These are phyloP conservation scores for Daldinia grandis DNA, from an alignment of 495 filamentous ascomycete genomes.

Conservation along the genomic window DNA sequence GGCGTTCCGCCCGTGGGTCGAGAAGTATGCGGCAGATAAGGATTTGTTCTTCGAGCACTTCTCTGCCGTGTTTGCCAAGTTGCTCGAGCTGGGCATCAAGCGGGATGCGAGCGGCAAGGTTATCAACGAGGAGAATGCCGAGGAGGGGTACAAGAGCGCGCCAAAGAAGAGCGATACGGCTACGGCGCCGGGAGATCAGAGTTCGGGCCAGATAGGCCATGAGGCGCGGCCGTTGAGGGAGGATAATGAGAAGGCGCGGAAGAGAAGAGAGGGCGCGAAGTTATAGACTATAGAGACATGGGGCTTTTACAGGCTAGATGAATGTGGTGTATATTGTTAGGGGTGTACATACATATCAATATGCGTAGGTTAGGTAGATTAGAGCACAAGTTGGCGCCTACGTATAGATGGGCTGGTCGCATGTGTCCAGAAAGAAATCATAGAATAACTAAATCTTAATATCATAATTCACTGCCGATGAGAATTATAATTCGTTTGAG, in stretches of 20 bases:
- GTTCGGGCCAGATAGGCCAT: conserved; percentile 29
- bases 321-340: background rate
- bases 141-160: conserved; percentile 64
- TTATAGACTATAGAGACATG: conserved; percentile 13
- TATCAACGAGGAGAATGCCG: conserved; percentile 61
- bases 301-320: conserved; percentile 4
- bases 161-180: conserved; percentile 65
- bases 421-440: background rate
- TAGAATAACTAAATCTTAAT: conserved; percentile 15
- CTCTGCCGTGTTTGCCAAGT: conserved; percentile 66
- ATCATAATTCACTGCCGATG: background rate
- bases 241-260: conserved; percentile 39
- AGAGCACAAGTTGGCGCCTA: background rate
- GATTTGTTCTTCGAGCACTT: conserved; percentile 70
- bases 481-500: background rate
- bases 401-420: background rate
- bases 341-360: background rate
- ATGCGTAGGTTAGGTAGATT: background rate
- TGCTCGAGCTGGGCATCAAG: conserved; percentile 67
- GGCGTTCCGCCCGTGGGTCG: conserved; percentile 59
- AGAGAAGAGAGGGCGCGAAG: conserved; percentile 32
- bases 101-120: conserved; percentile 61
- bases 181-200: conserved; percentile 50
- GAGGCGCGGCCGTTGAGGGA: conserved; percentile 42
- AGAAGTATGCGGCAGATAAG: conserved; percentile 67